A percentile compares a stretch with the other conserved stretches of the same genome.
phyloP scores from a whole-genome alignment of 139 green algal genomes.

The Chlamydomonas sphaeroides region DNA sequence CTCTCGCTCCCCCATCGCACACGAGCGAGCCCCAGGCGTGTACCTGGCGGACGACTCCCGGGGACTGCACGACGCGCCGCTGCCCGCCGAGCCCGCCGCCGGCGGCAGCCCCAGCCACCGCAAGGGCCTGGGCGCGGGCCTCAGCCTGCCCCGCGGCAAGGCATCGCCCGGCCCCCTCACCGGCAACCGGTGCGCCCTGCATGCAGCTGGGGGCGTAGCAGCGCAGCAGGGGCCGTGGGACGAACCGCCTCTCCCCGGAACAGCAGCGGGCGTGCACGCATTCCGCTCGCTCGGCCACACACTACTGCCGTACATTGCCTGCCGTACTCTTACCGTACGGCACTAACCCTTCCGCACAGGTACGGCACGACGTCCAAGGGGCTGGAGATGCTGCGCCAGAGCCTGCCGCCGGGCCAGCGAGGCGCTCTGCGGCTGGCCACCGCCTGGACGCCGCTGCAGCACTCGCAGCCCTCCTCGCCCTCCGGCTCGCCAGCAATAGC shows the following conservation, averaged over 20 bases:
- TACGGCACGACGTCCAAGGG: neutral
- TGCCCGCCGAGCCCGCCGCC: neutral
- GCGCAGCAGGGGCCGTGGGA: no score
- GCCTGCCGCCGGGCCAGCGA: neutral
- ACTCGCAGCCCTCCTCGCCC: no score
- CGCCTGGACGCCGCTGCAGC: neutral
- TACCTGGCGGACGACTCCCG: neutral
- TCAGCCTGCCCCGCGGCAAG: neutral
- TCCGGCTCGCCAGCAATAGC: no score
- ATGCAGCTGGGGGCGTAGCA: no score
- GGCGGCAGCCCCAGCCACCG: no score
- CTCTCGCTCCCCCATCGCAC: neutral
- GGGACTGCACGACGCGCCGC: neutral
- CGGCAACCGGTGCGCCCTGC: neutral
- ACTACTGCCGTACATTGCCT: neutral
- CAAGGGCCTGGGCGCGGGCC: no score
- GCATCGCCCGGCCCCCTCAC: neutral
- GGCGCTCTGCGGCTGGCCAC: neutral
- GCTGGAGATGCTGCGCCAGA: conserved; percentile 3
- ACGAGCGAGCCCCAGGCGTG: neutral
- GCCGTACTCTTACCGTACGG: no score
- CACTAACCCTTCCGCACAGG: neutral
- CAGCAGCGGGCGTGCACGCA: no score
- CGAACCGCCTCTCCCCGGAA: no score
- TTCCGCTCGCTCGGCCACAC: neutral